These are phyloP conservation scores for Cinnamomum chago DNA, from an alignment of 164 flowering plant genomes.

Conservation along the genomic window DNA sequence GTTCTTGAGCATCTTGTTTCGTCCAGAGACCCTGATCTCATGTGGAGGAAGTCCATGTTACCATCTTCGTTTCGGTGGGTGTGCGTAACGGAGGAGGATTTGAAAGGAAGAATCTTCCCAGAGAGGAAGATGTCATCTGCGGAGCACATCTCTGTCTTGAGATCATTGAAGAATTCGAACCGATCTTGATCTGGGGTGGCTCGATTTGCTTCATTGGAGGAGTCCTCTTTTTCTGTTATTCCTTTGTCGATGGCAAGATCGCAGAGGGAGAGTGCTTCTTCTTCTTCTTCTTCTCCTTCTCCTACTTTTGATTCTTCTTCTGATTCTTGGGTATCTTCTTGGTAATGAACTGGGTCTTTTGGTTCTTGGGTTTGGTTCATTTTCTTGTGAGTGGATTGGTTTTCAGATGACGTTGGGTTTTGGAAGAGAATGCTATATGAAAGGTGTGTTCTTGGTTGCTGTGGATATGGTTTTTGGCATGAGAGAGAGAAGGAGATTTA, in stretches of 20 bases:
- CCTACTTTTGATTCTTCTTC: too few relatives aligned
- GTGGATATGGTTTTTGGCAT: background rate
- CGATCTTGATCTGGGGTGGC: slow-evolving; percentile 24
- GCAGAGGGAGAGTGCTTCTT: slow-evolving; percentile 28
- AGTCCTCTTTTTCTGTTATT: background rate
- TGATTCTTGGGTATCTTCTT: background rate
- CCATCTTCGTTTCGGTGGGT: background rate
- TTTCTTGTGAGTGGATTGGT: background rate
- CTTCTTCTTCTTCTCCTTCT: slow-evolving; percentile 6
- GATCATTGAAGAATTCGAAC: slow-evolving; percentile 50
- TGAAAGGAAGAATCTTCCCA: slow-evolving; percentile 50
- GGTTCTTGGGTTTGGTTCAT: background rate
- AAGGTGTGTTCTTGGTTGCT: background rate
- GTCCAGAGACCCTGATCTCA: slow-evolving; percentile 35
- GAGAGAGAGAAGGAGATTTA: background rate
- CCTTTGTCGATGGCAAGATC: slow-evolving; percentile 23
- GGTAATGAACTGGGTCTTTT: background rate
- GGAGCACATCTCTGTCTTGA: slow-evolving; percentile 27
- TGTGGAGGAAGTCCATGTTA: slow-evolving; percentile 5
- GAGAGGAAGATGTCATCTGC: slow-evolving; percentile 59
- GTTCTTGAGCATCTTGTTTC: slow-evolving; percentile 19
- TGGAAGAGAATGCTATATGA: background rate
- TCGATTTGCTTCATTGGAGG: background rate
- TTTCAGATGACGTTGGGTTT: too few relatives aligned
- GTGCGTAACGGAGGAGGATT: background rate